Conservation (phyloP, 2,329 filamentous ascomycete genomes). For the Penicillium sp. region DNA sequence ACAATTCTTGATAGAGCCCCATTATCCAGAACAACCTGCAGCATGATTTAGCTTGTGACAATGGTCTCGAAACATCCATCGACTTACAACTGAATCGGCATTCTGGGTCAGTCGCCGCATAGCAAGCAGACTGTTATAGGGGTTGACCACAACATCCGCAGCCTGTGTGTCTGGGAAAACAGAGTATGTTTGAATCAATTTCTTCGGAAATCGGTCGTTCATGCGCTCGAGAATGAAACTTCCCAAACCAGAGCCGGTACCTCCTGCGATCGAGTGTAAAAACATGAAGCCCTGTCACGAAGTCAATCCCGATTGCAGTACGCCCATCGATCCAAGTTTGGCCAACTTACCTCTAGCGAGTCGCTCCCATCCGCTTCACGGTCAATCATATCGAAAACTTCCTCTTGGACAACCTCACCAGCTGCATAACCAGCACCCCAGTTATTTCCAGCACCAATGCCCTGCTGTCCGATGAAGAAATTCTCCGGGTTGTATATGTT, state of each 20-base stretch:
- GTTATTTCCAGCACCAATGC: constrained; percentile 93
- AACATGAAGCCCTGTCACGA: constrained; percentile 85
- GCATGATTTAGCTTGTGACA: constrained; percentile 29
- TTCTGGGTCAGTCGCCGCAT: constrained; percentile 93
- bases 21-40: constrained; percentile 84
- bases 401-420: constrained; percentile 89
- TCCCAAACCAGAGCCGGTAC: constrained; percentile 93
- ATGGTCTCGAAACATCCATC: not conserved
- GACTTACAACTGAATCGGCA: constrained; percentile 83
- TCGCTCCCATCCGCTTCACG: constrained; percentile 97
- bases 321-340: not conserved
- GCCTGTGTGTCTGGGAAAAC: constrained; percentile 95
- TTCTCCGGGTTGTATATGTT: constrained; percentile 99
- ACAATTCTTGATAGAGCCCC: constrained; percentile 92
- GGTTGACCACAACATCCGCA: constrained; percentile 92
- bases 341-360: constrained; percentile 74
- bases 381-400: constrained; percentile 99
- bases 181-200: constrained; percentile 98
- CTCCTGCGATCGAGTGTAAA: constrained; percentile 95
- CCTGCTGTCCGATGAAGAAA: constrained; percentile 95
- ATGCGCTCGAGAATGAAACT: constrained; percentile 93
- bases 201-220: constrained; percentile 98
- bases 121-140: constrained; percentile 94
- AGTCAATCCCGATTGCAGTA: constrained; percentile 6
- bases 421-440: constrained; percentile 97